A percentile compares a stretch with the other conserved stretches of the same genome.
Evolutionary conservation across 2,329 filamentous ascomycete species (phyloP).

Genomic region (Colletotrichum simmondsii): DNA sequence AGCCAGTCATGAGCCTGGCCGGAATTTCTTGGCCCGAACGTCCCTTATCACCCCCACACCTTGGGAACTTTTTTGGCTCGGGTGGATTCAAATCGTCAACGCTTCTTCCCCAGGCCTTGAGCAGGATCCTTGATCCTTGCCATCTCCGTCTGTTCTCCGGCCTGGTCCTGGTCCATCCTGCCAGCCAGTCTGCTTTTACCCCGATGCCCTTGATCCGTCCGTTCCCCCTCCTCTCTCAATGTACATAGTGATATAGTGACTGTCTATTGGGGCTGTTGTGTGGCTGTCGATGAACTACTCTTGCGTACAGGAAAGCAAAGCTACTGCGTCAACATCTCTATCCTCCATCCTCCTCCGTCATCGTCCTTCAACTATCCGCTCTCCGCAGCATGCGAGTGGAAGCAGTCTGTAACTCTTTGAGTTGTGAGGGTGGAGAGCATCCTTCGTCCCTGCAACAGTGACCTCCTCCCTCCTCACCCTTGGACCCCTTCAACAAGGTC

Average conservation of each 20-base stretch:
- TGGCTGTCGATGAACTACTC: no score
- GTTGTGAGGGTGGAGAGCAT: not conserved
- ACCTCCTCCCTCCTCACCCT: not conserved
- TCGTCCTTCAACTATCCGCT: no score
- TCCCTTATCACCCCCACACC: slow-evolving; percentile 32
- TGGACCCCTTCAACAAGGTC: not conserved
- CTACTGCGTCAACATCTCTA: not conserved
- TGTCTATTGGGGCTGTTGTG: not conserved
- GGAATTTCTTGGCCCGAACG: not conserved
- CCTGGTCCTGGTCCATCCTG: not conserved
- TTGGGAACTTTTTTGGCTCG: slow-evolving; percentile 33
- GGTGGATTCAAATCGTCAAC: slow-evolving; percentile 9
- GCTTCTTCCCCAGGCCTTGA: slow-evolving; percentile 20
- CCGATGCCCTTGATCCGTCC: slow-evolving; percentile 21
- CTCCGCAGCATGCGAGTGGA: not conserved
- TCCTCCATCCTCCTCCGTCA: not conserved
- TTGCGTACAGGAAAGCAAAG: not conserved
- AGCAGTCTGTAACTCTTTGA: not conserved
- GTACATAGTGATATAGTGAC: no score
- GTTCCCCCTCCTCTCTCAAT: not conserved
- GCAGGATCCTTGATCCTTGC: not conserved
- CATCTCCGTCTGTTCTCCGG: not conserved
- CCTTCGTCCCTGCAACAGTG: not conserved
- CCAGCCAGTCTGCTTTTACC: slow-evolving; percentile 13
- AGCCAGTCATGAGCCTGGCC: not conserved